These are phyloP conservation scores for Paraglomus brasilianum DNA, from an alignment of 192 early-diverging fungal genomes.

Conservation along the genomic window DNA sequence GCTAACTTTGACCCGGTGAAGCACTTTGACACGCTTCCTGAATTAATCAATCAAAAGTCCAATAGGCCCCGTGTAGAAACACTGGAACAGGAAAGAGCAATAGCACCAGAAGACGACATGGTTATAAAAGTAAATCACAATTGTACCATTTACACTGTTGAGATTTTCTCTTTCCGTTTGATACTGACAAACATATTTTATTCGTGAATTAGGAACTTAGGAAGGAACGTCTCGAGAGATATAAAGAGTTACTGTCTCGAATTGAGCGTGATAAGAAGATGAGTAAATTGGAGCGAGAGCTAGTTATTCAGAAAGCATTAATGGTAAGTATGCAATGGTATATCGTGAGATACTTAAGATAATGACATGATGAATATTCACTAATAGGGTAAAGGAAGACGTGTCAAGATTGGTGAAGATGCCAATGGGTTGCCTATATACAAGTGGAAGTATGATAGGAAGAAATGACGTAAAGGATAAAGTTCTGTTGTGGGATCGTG, in stretches of 20 bases:
- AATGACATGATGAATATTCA: not conserved
- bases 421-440: constrained; percentile 77
- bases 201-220: constrained; percentile 45
- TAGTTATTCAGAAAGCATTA: constrained; percentile 74
- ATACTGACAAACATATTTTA: not conserved
- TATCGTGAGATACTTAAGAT: constrained; percentile 4
- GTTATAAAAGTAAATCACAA: constrained; percentile 20
- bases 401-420: constrained; percentile 81
- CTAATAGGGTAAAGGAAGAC: constrained; percentile 70
- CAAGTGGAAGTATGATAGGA: constrained; percentile 91
- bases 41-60: constrained; percentile 75
- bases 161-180: not conserved
- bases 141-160: constrained; percentile 8
- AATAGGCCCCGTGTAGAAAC: constrained; percentile 71
- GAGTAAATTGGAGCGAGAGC: constrained; percentile 67
- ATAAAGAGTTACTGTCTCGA: constrained; percentile 71
- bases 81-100: constrained; percentile 48
- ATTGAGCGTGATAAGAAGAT: constrained; percentile 77
- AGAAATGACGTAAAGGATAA: constrained; percentile 61
- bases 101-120: constrained; percentile 39
- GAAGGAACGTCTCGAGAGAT: constrained; percentile 50
- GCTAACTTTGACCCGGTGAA: constrained; percentile 73
- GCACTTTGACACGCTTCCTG: constrained; percentile 80
- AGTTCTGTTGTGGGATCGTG: not conserved
- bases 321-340: constrained; percentile 46